Base-by-base conservation (phyloP, 177 flowering plant genomes). In the Telopea speciosissima region DNA sequence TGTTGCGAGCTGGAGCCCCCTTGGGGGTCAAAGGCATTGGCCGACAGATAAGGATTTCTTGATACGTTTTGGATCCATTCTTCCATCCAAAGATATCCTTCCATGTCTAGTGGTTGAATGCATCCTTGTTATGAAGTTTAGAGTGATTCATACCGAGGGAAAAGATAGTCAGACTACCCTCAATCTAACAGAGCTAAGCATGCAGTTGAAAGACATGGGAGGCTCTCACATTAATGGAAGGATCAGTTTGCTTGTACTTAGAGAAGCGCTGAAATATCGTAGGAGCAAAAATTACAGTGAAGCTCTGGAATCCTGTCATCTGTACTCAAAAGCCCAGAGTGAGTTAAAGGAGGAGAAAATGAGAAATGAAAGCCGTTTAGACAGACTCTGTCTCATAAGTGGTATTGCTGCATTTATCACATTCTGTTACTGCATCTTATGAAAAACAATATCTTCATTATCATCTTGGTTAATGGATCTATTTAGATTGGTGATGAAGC, bases 21-120 rank as follows among this genome's bases (percentile, higher is more conserved):
- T 91, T 64, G 88, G 90, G 3, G 98, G 97, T 21, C 96, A 90
- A 72, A 81, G 97, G 72, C 98, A 93, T 78, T 93, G 98, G 98
- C 98, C 98, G 0, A 90, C 93, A 5, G 93, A 91, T 59, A 85
- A 79, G 66, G 97, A 91, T 78, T 93, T 90, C 75, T 74, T 89
- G 71, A 72, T 93, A 28, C 88, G 96, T 1, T 93, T 93, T 65
- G 97, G 98, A 60, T 91, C 98, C 2, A 80, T 93, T 72, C 91
- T 93, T 75, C 90, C 98, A 16, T 97, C 98, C 26, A 91, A 86
- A 70, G 89, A 88, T 66, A 87, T 93, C 67, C 89, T 91, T 76
- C 96, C 96, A n/a, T 91, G 89, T 78, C 89, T 79, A 75, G 90
- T 83, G n/a, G 91, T 84, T 7, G 90, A 93, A 72, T 93, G 98